Base-by-base conservation (phyloP, 768 basidiomycete genomes). In the Cubamyces lactineus region DNA sequence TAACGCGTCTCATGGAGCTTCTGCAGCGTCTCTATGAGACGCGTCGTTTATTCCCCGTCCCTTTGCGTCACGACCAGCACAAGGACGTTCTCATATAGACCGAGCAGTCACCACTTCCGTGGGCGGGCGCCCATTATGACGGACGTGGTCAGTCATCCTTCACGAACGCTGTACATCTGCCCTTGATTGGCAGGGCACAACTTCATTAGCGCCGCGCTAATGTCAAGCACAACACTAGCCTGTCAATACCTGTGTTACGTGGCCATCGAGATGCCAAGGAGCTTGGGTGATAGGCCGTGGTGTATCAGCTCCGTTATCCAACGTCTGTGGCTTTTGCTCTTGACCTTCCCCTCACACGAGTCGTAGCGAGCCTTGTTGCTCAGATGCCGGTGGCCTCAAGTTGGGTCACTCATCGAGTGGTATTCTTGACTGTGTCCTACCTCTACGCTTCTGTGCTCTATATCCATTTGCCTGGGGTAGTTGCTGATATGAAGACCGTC, bases 121-220 rank as follows among this genome's bases (percentile, higher is more conserved):
- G 34, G 9, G 6, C 26, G 51, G 43, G 59, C 59, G 59, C 45
- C 15, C 30, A 6, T 53, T 53, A 13, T 60, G 59, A 52, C 50
- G n/a, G 59, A 39, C 30, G 34, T 13, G 41, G 59, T 53, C 52
- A 49, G 56, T 49, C 56, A 46, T 15, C 43, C 23, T 34, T 34
- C 34, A 34, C 11, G 9, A 34, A 11, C 4, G 34, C 5, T 34
- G 34, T 34, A 11, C 34, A 34, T 34, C 11, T 34, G 34, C 34
- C 5, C 34, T 11, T 34, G 34, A 34, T 34, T 34, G 34, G 34
- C 34, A 34, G 34, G 34, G 9, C 5, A 7, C 34, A 1, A 34
- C 11, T 4, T 1, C 9, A 34, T 9, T 34, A 34, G 11, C 34
- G 34, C 9, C 34, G 34, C 11, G 9, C 34, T 34, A 34, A 7